Evolutionary conservation across 2,329 filamentous ascomycete species (phyloP).

Genomic region (Alternaria solani): DNA sequence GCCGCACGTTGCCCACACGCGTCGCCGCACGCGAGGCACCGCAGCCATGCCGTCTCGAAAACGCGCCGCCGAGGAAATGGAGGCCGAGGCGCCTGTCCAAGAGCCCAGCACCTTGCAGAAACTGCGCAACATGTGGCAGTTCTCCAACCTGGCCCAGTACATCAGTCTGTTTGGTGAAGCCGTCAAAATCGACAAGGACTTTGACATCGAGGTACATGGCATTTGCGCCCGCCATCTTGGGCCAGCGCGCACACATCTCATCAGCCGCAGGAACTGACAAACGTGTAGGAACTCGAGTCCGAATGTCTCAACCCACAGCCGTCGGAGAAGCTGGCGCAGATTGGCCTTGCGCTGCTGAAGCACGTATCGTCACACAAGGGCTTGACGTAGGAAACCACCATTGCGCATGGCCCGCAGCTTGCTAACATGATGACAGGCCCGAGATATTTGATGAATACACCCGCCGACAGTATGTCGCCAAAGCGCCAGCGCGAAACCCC

Average conservation of each 20-base stretch:
- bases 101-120: conserved; percentile 62
- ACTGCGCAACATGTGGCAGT: conserved; percentile 93
- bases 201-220: conserved; percentile 82
- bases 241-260: conserved; percentile 20
- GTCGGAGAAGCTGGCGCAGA: conserved; percentile 77
- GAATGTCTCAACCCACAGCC: conserved; percentile 81
- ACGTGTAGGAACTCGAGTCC: conserved; percentile 78
- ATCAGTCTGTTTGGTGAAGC: conserved; percentile 88
- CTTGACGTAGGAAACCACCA: conserved; percentile 72
- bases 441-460: conserved; percentile 95
- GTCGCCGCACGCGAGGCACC: conserved; percentile 43
- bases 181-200: conserved; percentile 86
- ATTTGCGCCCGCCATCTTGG: conserved; percentile 30
- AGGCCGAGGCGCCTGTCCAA: conserved; percentile 57
- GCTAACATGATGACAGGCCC: conserved; percentile 61
- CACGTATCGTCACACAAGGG: conserved; percentile 93
- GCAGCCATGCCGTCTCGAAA: conserved; percentile 49
- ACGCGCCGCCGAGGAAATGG: conserved; percentile 61
- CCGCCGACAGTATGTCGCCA: conserved; percentile 85
- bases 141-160: conserved; percentile 92
- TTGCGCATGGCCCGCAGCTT: not conserved
- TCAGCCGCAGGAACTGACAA: conserved; percentile 37
- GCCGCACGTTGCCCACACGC: conserved; percentile 32
- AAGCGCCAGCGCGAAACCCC: conserved; percentile 80
- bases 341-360: conserved; percentile 88